These are phyloP conservation scores for Hypoxylon rubiginosum DNA, from an alignment of 2,329 filamentous ascomycete genomes.

Conservation along the genomic window DNA sequence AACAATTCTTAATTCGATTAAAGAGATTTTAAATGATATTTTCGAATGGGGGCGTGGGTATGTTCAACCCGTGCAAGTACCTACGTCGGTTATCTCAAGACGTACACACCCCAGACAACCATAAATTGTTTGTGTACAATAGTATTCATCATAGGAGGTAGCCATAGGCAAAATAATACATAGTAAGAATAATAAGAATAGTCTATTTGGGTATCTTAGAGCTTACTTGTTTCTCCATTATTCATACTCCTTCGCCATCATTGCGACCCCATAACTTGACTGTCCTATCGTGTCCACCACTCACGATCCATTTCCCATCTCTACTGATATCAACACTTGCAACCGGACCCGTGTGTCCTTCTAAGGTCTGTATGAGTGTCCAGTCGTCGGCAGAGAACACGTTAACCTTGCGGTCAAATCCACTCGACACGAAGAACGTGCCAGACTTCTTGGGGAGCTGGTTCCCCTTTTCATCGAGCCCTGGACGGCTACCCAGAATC, in stretches of 20 bases:
- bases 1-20: no score
- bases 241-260: slow-evolving; percentile 70
- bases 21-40: no score
- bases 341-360: slow-evolving; percentile 92
- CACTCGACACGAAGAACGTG: slow-evolving; percentile 90
- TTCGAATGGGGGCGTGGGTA: no score
- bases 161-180: background rate
- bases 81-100: background rate
- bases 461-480: slow-evolving; percentile 74
- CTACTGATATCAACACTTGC: slow-evolving; percentile 89
- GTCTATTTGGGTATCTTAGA: slow-evolving; percentile 46
- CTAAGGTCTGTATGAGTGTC: slow-evolving; percentile 87
- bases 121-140: background rate
- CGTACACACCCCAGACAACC: background rate
- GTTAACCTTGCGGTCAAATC: slow-evolving; percentile 96
- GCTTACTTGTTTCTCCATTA: slow-evolving; percentile 6
- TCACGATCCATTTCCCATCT: slow-evolving; percentile 93
- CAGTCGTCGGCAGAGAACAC: slow-evolving; percentile 97
- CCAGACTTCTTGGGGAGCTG: slow-evolving; percentile 84
- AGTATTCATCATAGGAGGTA: background rate
- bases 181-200: slow-evolving; percentile 4
- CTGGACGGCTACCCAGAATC: slow-evolving; percentile 70
- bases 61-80: no score
- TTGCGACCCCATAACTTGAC: slow-evolving; percentile 97
- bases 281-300: slow-evolving; percentile 92